These are phyloP conservation scores for Ustilago hordei DNA, from an alignment of 1,284 basidiomycete genomes.

Conservation along the genomic window DNA sequence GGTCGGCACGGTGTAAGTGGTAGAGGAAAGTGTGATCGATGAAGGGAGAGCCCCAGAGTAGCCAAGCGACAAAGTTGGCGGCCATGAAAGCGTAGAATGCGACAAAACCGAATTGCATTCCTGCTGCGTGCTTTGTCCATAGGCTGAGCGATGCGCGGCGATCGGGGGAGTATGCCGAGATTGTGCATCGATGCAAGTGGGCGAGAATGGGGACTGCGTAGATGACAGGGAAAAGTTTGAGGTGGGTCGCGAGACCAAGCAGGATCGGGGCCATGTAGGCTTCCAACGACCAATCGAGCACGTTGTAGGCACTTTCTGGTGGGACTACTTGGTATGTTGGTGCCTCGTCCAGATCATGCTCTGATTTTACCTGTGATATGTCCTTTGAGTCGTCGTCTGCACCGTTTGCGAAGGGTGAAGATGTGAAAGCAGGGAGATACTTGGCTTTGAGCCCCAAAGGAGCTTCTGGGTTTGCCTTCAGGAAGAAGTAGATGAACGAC, in stretches of 20 bases:
- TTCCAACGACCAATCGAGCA: constrained; percentile 52
- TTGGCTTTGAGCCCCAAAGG: constrained; percentile 28
- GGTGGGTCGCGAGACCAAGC: constrained; percentile 61
- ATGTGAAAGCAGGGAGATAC: constrained; percentile 22
- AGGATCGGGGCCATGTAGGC: constrained; percentile 56
- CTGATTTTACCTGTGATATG: neutral
- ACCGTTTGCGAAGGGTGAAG: neutral
- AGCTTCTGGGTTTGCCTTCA: constrained; percentile 58
- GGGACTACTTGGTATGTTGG: constrained; percentile 31
- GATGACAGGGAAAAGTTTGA: constrained; percentile 81
- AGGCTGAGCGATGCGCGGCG: constrained; percentile 27
- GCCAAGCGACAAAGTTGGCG: constrained; percentile 74
- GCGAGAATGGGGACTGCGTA: constrained; percentile 84
- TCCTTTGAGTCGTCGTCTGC: neutral
- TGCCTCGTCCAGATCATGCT: neutral
- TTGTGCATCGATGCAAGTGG: constrained; percentile 72
- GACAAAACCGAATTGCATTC: constrained; percentile 78
- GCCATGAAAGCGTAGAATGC: constrained; percentile 79
- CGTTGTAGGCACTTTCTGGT: constrained; percentile 44
- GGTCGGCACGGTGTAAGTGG: constrained; percentile 89
- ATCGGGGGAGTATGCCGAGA: constrained; percentile 33
- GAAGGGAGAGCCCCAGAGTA: constrained; percentile 87
- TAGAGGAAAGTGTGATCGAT: constrained; percentile 92
- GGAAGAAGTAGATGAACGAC: constrained; percentile 73
- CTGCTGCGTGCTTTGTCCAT: constrained; percentile 68